These are phyloP conservation scores for Parietaria judaica DNA, from an alignment of 306 rosid species.

Conservation along the genomic window DNA sequence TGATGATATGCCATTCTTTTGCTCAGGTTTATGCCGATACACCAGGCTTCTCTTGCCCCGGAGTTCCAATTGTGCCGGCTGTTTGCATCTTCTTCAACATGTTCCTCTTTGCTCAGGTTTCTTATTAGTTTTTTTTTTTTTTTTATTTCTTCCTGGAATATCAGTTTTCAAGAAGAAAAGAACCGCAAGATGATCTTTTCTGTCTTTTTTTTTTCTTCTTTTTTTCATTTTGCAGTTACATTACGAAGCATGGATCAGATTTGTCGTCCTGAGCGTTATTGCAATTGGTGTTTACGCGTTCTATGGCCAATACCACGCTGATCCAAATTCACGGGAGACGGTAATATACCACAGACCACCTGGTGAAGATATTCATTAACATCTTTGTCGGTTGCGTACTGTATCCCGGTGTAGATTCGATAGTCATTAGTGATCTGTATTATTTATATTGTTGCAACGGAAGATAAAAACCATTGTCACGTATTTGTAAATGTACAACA, in stretches of 20 bases:
- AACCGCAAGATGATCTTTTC: slow-evolving; percentile 13
- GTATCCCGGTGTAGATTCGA: slow-evolving; percentile 4
- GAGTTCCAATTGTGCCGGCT: slow-evolving; percentile 71
- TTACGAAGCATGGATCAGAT: slow-evolving; percentile 90
- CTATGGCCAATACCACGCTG: slow-evolving; percentile 87
- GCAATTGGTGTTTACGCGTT: slow-evolving; percentile 65
- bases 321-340: slow-evolving; percentile 52
- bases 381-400: slow-evolving; percentile 8
- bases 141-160: not conserved
- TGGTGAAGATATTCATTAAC: slow-evolving; percentile 31
- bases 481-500: not conserved
- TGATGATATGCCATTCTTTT: not conserved
- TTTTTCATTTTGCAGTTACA: slow-evolving; percentile 55
- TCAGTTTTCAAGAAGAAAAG: not conserved
- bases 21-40: slow-evolving; percentile 64
- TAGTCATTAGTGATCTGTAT: slow-evolving; percentile 6
- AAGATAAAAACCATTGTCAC: not conserved
- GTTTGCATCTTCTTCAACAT: slow-evolving; percentile 86
- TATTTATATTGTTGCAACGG: not conserved
- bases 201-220: slow-evolving; percentile 2
- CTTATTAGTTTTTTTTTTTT: not conserved
- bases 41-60: slow-evolving; percentile 85
- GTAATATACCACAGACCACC: slow-evolving; percentile 38
- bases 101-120: slow-evolving; percentile 90
- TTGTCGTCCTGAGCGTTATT: slow-evolving; percentile 49